Conservation (phyloP, 2,329 filamentous ascomycete species). For the Cryphonectria carpinicola region DNA sequence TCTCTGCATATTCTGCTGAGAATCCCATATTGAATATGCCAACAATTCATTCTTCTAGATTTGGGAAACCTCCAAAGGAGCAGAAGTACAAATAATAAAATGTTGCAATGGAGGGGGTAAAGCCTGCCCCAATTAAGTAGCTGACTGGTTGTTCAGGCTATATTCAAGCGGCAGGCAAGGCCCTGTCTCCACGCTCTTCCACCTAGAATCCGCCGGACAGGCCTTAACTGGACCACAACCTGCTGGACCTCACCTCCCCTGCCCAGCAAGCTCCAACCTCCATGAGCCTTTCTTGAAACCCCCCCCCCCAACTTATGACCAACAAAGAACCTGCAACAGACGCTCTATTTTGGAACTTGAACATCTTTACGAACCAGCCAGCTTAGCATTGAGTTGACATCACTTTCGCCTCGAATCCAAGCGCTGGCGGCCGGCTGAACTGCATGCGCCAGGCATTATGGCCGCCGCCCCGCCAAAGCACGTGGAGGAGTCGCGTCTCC, state of each 20-base stretch:
- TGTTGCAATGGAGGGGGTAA: too few species aligned
- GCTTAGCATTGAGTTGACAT: not conserved
- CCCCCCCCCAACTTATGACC: not conserved
- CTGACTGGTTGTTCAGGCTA: not conserved
- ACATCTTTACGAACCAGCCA: not conserved
- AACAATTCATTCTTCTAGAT: not conserved
- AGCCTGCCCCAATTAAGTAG: too few species aligned
- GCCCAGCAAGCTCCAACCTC: not conserved
- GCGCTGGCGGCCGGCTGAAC: constrained; percentile 3
- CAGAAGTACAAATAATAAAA: not conserved
- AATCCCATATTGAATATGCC: not conserved
- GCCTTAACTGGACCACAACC: not conserved
- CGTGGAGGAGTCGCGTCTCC: constrained; percentile 53
- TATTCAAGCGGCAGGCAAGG: not conserved
- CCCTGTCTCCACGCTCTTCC: not conserved
- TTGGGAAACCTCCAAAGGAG: not conserved
- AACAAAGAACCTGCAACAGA: not conserved
- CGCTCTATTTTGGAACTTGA: not conserved
- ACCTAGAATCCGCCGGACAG: not conserved
- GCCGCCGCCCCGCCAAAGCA: constrained; percentile 29
- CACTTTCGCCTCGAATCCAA: not conserved
- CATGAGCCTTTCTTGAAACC: not conserved
- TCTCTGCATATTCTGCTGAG: not conserved
- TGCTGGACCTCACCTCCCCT: not conserved
- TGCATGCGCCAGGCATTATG: constrained; percentile 16